Conservation (phyloP, 2,329 filamentous ascomycete species). For the Mycosphaerella arachidis region DNA sequence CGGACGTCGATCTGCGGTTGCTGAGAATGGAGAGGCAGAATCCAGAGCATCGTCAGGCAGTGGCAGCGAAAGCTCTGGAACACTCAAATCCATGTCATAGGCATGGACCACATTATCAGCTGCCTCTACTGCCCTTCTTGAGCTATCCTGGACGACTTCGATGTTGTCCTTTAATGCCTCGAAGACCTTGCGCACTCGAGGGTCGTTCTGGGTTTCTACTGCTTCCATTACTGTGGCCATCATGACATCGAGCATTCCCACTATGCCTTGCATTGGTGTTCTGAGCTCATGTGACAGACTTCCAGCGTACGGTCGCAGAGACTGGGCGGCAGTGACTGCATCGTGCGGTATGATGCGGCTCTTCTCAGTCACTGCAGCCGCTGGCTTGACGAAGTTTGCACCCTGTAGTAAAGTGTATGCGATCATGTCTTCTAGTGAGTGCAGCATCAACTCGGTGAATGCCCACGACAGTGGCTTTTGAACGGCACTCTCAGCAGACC, state of each 20-base stretch:
- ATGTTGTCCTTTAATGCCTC: slow-evolving; percentile 63
- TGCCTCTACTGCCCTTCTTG: slow-evolving; percentile 65
- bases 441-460: slow-evolving; percentile 63
- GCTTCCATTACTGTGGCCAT: slow-evolving; percentile 67
- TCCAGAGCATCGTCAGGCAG: slow-evolving; percentile 26
- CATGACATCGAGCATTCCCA: slow-evolving; percentile 74
- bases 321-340: slow-evolving; percentile 56
- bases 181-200: slow-evolving; percentile 53
- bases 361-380: slow-evolving; percentile 25
- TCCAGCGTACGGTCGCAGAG: slow-evolving; percentile 66
- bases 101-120: slow-evolving; percentile 73
- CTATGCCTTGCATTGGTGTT: slow-evolving; percentile 71
- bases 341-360: slow-evolving; percentile 51
- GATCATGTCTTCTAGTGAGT: slow-evolving; percentile 65
- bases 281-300: slow-evolving; percentile 67
- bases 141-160: slow-evolving; percentile 68
- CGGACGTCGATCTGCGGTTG: slow-evolving; percentile 34
- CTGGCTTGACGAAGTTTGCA: slow-evolving; percentile 41
- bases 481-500: slow-evolving; percentile 58
- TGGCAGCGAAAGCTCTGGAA: slow-evolving; percentile 57
- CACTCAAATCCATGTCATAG: slow-evolving; percentile 70
- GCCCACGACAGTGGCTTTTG: slow-evolving; percentile 58
- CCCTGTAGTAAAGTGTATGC: slow-evolving; percentile 54
- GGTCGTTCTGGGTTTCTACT: slow-evolving; percentile 50
- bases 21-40: slow-evolving; percentile 23